Evolutionary conservation across 2,329 filamentous ascomycete genomes (phyloP).

Genomic region (Pseudogymnoascus sp.): DNA sequence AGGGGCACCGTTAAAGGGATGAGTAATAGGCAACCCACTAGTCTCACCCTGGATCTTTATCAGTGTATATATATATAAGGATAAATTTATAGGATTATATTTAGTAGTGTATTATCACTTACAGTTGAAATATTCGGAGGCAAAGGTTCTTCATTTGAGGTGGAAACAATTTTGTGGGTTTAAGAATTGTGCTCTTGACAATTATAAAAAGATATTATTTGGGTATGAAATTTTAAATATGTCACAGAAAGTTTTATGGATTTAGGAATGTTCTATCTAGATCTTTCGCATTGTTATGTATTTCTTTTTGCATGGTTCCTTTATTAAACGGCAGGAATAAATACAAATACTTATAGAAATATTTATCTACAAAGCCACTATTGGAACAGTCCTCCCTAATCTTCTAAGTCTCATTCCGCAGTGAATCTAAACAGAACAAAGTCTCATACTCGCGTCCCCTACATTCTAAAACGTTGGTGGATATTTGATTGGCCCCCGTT

Average conservation of each 20-base stretch:
- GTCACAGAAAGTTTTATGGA: neutral
- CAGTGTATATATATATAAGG: neutral
- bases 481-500: conserved; percentile 3
- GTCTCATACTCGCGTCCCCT: neutral
- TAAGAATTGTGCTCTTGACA: neutral
- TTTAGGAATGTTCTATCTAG: neutral
- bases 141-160: neutral
- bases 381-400: neutral
- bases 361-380: neutral
- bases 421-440: neutral
- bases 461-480: neutral
- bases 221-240: neutral
- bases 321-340: neutral
- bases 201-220: neutral
- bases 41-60: neutral
- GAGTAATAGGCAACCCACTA: neutral
- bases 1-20: neutral
- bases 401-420: neutral
- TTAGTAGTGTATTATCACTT: neutral
- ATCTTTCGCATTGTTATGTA: neutral
- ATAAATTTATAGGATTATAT: neutral
- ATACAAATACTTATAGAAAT: neutral
- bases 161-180: neutral
- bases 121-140: neutral
- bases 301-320: neutral